Evolutionary conservation across 108 stramenopile species (phyloP), one percentile per base, ranked within the genome.

Genomic region (Chaetoceros muelleri): DNA sequence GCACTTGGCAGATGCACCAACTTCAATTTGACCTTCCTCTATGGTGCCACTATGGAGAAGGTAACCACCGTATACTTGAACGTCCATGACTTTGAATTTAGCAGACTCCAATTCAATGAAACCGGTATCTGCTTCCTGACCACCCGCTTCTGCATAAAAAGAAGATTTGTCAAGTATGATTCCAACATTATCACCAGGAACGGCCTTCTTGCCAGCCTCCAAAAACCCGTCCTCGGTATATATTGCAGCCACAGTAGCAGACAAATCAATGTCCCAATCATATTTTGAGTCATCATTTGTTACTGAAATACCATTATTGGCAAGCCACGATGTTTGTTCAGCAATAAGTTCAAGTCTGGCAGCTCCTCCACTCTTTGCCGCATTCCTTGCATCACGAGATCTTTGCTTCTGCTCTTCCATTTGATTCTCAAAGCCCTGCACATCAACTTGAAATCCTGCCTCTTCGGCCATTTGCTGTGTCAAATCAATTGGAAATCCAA

Each of bases 391-490:
- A 34, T 76, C 76, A 24, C 86, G 66, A 0, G 85, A 87, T 30
- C 88, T 68, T 57, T 79, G 59, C 58, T 94, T 91, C 51, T 98
- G 95, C 25, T 69, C 71, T 54, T 80, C 78, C 95, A 99, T 94
- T 51, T 75, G 82, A 13, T 64, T 50, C 18, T 83, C 63, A 65
- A 97, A 99, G 28, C 96, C 95, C 19, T 78, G 65, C 57, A 61
- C 75, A 54, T 99, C 97, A 0, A 99, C 74, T 18, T 58, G 73
- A 60, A 96, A 73, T 5, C 95, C 95, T 28, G 84, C 78, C 70
- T 99, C 97, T 64, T 87, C 85, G 0, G 98, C 98, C 98, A 99
- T 98, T 29, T 95, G 83, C 66, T 93, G 81, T 1, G 96, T 98
- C 68, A 99, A 80, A 58, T 99, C 98, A 46, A 96, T 58, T 0